phyloP scores from a whole-genome alignment of 1,284 basidiomycete genomes.

The Polyporus tsugae region DNA sequence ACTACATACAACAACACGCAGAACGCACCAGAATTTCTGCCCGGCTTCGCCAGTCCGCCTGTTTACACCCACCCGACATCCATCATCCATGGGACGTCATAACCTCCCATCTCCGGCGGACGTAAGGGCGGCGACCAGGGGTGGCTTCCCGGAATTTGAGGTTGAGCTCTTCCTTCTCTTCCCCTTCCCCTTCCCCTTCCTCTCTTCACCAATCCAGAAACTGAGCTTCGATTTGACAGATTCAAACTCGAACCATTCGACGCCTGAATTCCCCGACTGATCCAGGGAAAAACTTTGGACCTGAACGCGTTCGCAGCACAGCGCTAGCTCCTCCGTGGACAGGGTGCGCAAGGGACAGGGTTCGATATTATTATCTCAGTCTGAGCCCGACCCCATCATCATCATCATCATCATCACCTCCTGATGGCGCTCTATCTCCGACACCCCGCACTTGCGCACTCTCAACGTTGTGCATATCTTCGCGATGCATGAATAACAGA shows the following conservation, averaged over 20 bases:
- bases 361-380: not conserved
- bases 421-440: conserved; percentile 8
- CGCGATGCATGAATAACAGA: not conserved
- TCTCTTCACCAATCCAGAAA: not conserved
- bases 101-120: conserved; percentile 6
- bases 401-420: not conserved
- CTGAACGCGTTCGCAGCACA: not conserved
- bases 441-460: not conserved
- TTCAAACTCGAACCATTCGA: not conserved
- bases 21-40: conserved; percentile 20
- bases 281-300: not conserved
- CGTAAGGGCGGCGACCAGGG: conserved; percentile 1
- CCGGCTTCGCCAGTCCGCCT: conserved; percentile 14
- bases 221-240: not conserved
- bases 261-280: not conserved
- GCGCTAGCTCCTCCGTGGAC: not conserved
- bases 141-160: not conserved
- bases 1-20: not conserved
- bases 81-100: conserved; percentile 2
- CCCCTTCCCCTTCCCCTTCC: too few species aligned
- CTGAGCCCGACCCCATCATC: not conserved
- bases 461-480: not conserved
- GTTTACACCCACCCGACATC: not conserved
- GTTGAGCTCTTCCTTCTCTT: not conserved
- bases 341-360: not conserved